Evolutionary conservation across 192 early-diverging fungal genomes (phyloP).

Genomic region (Coemansia sp.): DNA sequence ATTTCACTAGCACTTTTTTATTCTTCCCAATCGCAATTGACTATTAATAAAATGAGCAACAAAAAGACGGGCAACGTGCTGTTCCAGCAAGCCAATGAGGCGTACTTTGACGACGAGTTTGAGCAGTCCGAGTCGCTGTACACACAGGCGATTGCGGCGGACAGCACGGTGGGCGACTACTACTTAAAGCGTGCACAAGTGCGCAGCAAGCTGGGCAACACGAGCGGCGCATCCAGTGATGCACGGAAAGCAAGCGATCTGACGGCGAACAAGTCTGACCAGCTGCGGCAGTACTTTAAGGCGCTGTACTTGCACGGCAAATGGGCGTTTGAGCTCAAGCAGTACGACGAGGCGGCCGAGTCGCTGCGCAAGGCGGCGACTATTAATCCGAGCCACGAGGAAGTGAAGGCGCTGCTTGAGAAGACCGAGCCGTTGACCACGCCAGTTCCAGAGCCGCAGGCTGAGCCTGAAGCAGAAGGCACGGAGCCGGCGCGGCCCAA

Average conservation of each 20-base stretch:
- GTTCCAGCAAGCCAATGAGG: conserved; percentile 65
- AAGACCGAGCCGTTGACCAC: conserved; percentile 48
- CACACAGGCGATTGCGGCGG: conserved; percentile 63
- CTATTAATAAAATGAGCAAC: conserved; percentile 1
- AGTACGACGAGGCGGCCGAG: conserved; percentile 63
- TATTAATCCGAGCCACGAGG: conserved; percentile 58
- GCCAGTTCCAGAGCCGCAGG: conserved; percentile 29
- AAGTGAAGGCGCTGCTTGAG: conserved; percentile 33
- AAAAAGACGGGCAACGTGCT: conserved; percentile 34
- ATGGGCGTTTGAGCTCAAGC: conserved; percentile 56
- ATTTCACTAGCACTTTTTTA: no score
- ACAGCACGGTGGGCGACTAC: conserved; percentile 62
- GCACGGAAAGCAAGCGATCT: conserved; percentile 61
- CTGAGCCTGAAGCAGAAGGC: background rate
- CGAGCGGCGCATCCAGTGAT: conserved; percentile 60
- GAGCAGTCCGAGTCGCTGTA: conserved; percentile 69
- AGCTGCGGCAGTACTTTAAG: conserved; percentile 59
- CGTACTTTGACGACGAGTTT: conserved; percentile 79
- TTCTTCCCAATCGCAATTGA: no score
- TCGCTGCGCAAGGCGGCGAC: conserved; percentile 58
- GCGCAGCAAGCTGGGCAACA: conserved; percentile 66
- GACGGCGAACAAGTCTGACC: conserved; percentile 53
- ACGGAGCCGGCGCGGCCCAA: conserved; percentile 12
- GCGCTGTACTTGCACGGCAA: conserved; percentile 67
- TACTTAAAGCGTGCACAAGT: conserved; percentile 66